These are phyloP conservation scores for Sporisorium sorghi DNA, from an alignment of 1,284 basidiomycete genomes.

Conservation along the genomic window DNA sequence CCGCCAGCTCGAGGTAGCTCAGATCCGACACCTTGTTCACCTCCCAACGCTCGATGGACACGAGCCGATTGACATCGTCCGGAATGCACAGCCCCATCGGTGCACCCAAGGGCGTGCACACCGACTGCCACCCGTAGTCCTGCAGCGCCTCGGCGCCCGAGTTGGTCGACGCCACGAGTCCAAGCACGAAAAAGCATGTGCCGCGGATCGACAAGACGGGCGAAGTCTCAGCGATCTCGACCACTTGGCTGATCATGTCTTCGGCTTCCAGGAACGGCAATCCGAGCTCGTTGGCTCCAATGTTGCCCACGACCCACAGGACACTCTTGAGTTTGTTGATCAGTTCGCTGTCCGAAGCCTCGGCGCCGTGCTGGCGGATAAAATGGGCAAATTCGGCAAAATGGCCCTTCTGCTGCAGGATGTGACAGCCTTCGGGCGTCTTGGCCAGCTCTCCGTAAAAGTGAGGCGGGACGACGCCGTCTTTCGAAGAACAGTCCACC, in stretches of 20 bases:
- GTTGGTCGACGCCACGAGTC: constrained; percentile 80
- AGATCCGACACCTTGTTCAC: constrained; percentile 25
- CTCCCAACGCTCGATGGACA: constrained; percentile 84
- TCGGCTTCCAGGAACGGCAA: constrained; percentile 95
- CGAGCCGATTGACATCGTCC: constrained; percentile 81
- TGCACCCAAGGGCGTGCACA: constrained; percentile 84
- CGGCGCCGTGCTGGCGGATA: constrained; percentile 85
- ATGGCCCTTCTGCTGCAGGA: constrained; percentile 88
- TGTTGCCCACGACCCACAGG: constrained; percentile 95
- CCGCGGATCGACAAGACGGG: constrained; percentile 90
- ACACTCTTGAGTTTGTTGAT: constrained; percentile 92
- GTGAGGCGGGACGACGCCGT: constrained; percentile 89
- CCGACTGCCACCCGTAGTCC: constrained; percentile 84
- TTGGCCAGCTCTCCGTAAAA: constrained; percentile 98
- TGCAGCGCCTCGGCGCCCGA: constrained; percentile 85
- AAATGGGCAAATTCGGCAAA: constrained; percentile 91
- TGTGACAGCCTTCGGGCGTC: constrained; percentile 90
- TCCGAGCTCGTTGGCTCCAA: constrained; percentile 88
- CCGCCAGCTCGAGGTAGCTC: constrained; percentile 39
- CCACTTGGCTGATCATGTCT: constrained; percentile 86
- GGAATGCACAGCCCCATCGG: constrained; percentile 93
- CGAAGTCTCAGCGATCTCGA: constrained; percentile 90
- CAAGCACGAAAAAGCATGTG: constrained; percentile 95
- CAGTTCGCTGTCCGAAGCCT: constrained; percentile 83
- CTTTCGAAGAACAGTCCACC: constrained; percentile 65